A percentile compares a stretch with the other conserved stretches of the same genome.
Evolutionary conservation across 345 rosid genomes (phyloP).

Genomic region (Luvunga scandens): DNA sequence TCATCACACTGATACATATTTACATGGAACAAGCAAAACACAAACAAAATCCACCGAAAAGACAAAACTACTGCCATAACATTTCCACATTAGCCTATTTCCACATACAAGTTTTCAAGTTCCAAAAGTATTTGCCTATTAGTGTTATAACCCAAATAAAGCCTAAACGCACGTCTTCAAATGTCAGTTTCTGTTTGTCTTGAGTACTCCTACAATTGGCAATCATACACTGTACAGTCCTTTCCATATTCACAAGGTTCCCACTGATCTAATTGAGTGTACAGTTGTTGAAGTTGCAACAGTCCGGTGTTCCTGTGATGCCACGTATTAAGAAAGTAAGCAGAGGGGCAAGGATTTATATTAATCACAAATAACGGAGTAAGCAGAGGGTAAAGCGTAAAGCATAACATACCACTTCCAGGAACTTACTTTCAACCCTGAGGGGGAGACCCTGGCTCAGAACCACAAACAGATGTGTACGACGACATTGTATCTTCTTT

Average conservation of each 20-base stretch:
- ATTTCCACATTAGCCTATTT: constrained; percentile 24
- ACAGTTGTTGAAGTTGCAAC: constrained; percentile 11
- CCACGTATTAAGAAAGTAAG: neutral
- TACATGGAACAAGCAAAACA: constrained; percentile 17
- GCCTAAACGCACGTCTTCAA: constrained; percentile 12
- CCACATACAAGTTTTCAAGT: constrained; percentile 11
- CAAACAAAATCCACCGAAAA: constrained; percentile 24
- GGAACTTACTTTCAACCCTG: constrained; percentile 39
- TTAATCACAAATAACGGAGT: too few species aligned
- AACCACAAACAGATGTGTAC: constrained; percentile 78
- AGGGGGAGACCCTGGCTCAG: constrained; percentile 83
- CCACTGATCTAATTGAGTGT: constrained; percentile 19
- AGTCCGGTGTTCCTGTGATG: constrained; percentile 17
- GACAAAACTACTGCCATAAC: constrained; percentile 17
- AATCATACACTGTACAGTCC: constrained; percentile 36
- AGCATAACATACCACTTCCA: constrained; percentile 27
- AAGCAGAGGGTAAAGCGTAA: neutral
- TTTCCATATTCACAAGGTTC: constrained; percentile 44
- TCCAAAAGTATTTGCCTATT: constrained; percentile 21
- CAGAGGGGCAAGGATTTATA: too few species aligned
- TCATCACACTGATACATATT: constrained; percentile 17
- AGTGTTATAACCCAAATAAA: constrained; percentile 14
- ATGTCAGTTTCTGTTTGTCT: constrained; percentile 25
- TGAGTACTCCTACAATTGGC: constrained; percentile 24
- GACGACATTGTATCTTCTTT: constrained; percentile 86